Percentiles rank a stretch among this genome's conserved stretches.
Evolutionary conservation across 192 early-diverging fungal species (phyloP).

Genomic region (Coemansia sp.): DNA sequence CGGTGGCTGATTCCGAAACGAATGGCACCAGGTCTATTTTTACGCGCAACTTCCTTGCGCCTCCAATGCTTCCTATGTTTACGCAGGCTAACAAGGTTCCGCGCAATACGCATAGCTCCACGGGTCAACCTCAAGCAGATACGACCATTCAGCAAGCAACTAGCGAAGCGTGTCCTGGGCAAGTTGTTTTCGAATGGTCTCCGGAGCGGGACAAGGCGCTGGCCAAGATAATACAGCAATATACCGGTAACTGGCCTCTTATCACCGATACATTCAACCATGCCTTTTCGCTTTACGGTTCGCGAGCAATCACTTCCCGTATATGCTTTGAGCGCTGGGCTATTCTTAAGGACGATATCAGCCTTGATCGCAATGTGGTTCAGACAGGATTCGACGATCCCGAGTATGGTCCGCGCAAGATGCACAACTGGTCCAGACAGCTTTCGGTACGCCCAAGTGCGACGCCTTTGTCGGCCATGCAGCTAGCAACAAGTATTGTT

Average conservation of each 20-base stretch:
- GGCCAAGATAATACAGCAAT: slow-evolving; percentile 47
- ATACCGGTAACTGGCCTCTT: slow-evolving; percentile 48
- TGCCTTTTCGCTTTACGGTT: slow-evolving; percentile 32
- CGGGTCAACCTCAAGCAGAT: slow-evolving; percentile 36
- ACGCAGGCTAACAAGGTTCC: slow-evolving; percentile 43
- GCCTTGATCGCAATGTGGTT: slow-evolving; percentile 30
- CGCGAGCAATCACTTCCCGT: slow-evolving; percentile 32
- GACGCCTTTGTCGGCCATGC: slow-evolving; percentile 32
- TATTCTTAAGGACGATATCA: slow-evolving; percentile 44
- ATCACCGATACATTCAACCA: slow-evolving; percentile 50
- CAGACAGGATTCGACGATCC: slow-evolving; percentile 50
- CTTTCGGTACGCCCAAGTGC: slow-evolving; percentile 24
- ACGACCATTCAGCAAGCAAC: slow-evolving; percentile 36
- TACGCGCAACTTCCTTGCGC: slow-evolving; percentile 45
- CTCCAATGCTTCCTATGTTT: slow-evolving; percentile 47
- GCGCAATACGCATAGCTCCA: slow-evolving; percentile 24
- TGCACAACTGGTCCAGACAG: slow-evolving; percentile 27
- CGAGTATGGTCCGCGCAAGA: slow-evolving; percentile 37
- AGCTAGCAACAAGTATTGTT: slow-evolving; percentile 34
- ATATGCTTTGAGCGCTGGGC: slow-evolving; percentile 48
- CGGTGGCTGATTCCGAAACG: slow-evolving; percentile 21
- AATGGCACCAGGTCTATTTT: slow-evolving; percentile 31
- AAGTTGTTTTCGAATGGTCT: slow-evolving; percentile 48
- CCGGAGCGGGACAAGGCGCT: slow-evolving; percentile 42
- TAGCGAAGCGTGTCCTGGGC: slow-evolving; percentile 45